Percentiles rank a stretch among this genome's conserved stretches.
Conservation (phyloP, 257 asterid species). For the Asclepias syriaca region DNA sequence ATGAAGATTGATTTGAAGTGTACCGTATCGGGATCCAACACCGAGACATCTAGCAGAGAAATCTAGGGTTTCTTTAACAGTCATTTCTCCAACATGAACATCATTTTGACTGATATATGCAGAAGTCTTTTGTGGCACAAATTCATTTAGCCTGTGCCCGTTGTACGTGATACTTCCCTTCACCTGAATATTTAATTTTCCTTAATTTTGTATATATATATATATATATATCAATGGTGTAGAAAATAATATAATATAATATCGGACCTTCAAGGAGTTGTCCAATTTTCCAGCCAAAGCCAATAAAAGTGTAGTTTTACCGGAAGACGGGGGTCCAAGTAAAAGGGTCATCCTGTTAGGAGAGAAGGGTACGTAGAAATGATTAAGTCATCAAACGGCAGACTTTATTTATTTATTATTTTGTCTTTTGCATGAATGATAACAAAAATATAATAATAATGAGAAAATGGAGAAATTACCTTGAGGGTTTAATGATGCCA, state of each 20-base stretch:
- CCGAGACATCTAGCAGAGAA: conserved; percentile 95
- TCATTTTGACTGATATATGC: conserved; percentile 97
- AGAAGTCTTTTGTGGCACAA: conserved; percentile 81
- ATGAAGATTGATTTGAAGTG: not conserved
- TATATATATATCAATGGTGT: too few species aligned
- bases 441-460: too few species aligned
- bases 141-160: conserved; percentile 64
- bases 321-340: conserved; percentile 65
- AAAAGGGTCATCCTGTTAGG: conserved; percentile 56
- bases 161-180: conserved; percentile 76
- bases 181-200: conserved; percentile 30
- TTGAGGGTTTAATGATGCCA: conserved; percentile 64
- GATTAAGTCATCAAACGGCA: too few species aligned
- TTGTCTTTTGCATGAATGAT: too few species aligned
- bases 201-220: too few species aligned
- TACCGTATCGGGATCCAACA: conserved; percentile 82
- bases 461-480: conserved; percentile 23
- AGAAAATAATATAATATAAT: too few species aligned
- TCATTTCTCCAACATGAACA: conserved; percentile 92
- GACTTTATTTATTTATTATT: too few species aligned
- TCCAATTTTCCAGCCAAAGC: conserved; percentile 58
- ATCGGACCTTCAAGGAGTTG: conserved; percentile 29
- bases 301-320: conserved; percentile 58
- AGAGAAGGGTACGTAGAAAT: too few species aligned
- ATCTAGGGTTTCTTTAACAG: conserved; percentile 89